Evolutionary conservation across 1,284 basidiomycete genomes (phyloP), one percentile per base, ranked within the genome.

Genomic region (Ceratobasidium sp.): DNA sequence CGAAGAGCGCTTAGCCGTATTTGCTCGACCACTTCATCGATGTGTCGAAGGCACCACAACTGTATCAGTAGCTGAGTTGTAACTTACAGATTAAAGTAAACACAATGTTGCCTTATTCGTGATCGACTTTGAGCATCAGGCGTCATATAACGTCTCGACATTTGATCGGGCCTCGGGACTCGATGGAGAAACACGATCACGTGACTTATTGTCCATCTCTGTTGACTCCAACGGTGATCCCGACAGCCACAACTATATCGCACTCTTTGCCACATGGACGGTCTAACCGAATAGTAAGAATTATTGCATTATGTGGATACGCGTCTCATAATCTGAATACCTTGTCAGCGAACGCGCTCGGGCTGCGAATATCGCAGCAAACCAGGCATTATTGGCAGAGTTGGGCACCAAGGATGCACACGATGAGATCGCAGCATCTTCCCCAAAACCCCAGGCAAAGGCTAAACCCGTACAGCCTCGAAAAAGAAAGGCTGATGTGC

Each of bases 351-450:
- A 94, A 84, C 84, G 88, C 46, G 91, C 93, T 81, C 90, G 93
- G 18, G 90, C 92, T 81, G 90, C 89, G 8, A 94, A 94, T 81
- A 94, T 95, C 69, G 92, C 92, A 14, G 88, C 92, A 65, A 95
- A 95, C 82, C 90, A 89, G 57, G 91, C 90, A 12, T 85, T 94
- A 8, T 87, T 95, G 46, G 90, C 92, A 78, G 84, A 92, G 81
- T 88, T 95, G 30, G 89, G 92, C 23, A 85, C 94, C 46, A 89
- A 89, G 80, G 89, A 89, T 80, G 90, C 89, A 2, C 87, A 88
- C 20, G 84, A 86, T 7, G 83, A 85, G n/a, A 85, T 92, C 5
- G 87, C 87, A n/a, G 82, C 88, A 46, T 64, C 74, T 52, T 50
- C 80, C 16, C 38, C 77, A 7, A 57, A 62, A 81, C 80, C 20